phyloP scores from a whole-genome alignment of 208 protist genomes.

The Histomonas meleagridis region DNA sequence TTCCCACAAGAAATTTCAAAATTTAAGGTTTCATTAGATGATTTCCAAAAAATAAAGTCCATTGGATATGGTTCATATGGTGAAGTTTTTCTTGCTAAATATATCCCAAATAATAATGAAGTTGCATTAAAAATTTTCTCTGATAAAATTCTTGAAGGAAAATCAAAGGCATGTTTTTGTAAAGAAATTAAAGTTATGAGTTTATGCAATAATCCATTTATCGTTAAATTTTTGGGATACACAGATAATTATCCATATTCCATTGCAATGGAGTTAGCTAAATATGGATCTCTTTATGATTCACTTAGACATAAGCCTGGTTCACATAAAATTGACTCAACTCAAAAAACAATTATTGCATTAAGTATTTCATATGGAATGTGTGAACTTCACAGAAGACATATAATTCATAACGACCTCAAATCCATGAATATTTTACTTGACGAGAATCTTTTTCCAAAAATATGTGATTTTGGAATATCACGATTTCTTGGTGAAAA shows the following conservation, averaged over 20 bases:
- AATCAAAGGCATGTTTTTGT: background rate
- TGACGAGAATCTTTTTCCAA: background rate
- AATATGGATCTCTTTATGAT: background rate
- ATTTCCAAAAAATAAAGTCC: background rate
- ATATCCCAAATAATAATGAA: background rate
- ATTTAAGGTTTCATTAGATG: too few species aligned
- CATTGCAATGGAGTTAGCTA: background rate
- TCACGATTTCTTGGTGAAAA: too few species aligned
- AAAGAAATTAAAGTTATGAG: background rate
- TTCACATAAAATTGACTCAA: background rate
- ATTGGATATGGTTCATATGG: slow-evolving; percentile 8
- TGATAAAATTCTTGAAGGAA: background rate
- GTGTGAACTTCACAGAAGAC: background rate
- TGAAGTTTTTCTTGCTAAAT: background rate
- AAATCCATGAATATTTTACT: background rate
- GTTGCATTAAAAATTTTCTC: background rate
- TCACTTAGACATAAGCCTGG: background rate
- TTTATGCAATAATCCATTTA: background rate
- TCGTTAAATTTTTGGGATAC: background rate
- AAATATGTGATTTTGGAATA: background rate
- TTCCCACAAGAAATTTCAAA: too few species aligned
- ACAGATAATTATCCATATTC: background rate
- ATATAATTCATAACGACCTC: background rate
- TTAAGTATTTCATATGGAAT: background rate
- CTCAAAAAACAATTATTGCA: slow-evolving; percentile 12